phyloP scores from a whole-genome alignment of 768 basidiomycete genomes.

The Gymnopilus dilepis region DNA sequence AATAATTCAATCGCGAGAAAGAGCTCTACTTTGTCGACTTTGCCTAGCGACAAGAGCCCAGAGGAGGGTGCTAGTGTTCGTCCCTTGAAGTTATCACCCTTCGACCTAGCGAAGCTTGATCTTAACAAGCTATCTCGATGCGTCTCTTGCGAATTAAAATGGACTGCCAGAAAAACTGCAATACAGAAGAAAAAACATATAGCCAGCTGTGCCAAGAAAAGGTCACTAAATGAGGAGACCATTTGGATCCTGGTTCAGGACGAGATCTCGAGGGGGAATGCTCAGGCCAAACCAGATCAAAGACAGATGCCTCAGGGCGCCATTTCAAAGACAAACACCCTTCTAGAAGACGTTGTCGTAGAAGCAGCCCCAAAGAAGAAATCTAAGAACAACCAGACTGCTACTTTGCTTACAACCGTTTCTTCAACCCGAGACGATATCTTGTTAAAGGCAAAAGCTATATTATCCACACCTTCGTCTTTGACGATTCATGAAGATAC shows the following conservation, averaged over 20 bases:
- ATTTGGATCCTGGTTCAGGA: conserved; percentile 55
- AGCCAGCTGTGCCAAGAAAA: conserved; percentile 69
- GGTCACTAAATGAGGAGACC: conserved; percentile 57
- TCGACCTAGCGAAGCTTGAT: conserved; percentile 51
- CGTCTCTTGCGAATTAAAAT: conserved; percentile 64
- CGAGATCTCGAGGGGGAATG: conserved; percentile 41
- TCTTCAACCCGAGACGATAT: conserved; percentile 51
- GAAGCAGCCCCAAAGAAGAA: conserved; percentile 53
- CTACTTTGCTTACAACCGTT: conserved; percentile 51
- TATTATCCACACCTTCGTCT: conserved; percentile 32
- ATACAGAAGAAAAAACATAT: conserved; percentile 73
- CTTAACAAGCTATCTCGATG: conserved; percentile 59
- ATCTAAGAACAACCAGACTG: conserved; percentile 39
- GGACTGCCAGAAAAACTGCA: conserved; percentile 73
- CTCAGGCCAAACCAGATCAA: conserved; percentile 26
- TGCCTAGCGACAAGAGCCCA: background rate
- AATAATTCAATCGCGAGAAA: background rate
- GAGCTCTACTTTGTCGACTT: background rate
- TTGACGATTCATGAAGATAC: background rate
- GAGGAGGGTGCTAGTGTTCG: background rate
- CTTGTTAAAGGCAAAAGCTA: conserved; percentile 39
- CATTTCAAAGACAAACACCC: conserved; percentile 38
- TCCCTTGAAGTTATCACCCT: conserved; percentile 16
- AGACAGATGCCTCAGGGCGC: conserved; percentile 22
- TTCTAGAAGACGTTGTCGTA: conserved; percentile 59